Evolutionary conservation across 73 alveolate genomes (phyloP), one percentile per base, ranked within the genome.

Genomic region (Blepharisma japonicum): DNA sequence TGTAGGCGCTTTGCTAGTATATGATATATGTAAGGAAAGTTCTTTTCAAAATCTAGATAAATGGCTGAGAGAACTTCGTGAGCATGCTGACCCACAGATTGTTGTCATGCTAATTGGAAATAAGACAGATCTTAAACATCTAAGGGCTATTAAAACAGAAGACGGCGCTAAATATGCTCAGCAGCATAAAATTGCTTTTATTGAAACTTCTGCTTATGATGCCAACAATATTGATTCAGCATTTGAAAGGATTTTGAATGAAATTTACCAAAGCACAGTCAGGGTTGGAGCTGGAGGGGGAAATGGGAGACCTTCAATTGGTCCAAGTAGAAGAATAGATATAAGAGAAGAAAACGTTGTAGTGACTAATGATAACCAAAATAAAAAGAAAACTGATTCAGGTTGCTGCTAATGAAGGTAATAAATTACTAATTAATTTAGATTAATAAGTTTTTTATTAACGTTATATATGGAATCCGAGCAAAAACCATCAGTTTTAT

Each of bases 1-100:
- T 11, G 88, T 70, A 7, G 88, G 88, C 25, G 77, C 81, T 6
- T 77, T 77, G 48, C 11, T 81, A 49, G 89, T 81, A 18, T 72
- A 49, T 18, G 89, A 81, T 53, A 70, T 72, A 20, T 27, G 76
- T 32, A 79, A 68, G 2, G 14, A 51, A 45, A 20, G 23, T 14
- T 71, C 86, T 11, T 56, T 71, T 45, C 74, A 66, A 25, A 71
- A 45, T 38, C 32, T 71, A 14, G 71, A 11, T 2, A 38, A 21
- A n/a, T 70, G 80, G 66, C 80, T 70, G 4, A 70, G 27, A 70
- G 61, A 25, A 2, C 27, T 70, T 14, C 11, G 27, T 2, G 80
- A 70, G 1, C 61, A 38, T 70, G 80, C 80, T 14, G 80, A 70
- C 2, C 66, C 56, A n/a, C 55, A 70, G 14, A 45, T 45, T 4